phyloP scores from a whole-genome alignment of 495 filamentous ascomycete genomes.

The Hypomontagnella monticulosa region DNA sequence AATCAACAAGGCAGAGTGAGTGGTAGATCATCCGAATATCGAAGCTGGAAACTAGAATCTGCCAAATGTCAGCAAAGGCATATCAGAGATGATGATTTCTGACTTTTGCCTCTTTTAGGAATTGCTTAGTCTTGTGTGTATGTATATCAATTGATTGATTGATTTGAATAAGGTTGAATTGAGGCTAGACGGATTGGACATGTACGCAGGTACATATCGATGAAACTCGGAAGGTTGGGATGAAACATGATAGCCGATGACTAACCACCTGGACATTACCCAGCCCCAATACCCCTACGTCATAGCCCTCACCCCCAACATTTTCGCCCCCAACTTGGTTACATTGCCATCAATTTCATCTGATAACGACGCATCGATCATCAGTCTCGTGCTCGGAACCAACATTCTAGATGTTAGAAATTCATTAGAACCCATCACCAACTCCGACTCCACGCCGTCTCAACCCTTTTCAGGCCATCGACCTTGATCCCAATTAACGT shows the following conservation, averaged over 20 bases:
- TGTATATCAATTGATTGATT: too few relatives aligned
- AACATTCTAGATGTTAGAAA: not conserved
- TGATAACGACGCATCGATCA: not conserved
- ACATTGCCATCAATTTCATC: not conserved
- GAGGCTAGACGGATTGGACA: too few relatives aligned
- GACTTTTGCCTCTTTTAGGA: too few relatives aligned
- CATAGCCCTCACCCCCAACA: not conserved
- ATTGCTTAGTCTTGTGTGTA: too few relatives aligned
- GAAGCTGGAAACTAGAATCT: not conserved
- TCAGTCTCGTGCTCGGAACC: conserved; percentile 5
- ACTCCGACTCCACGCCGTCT: not conserved
- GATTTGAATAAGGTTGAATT: too few relatives aligned
- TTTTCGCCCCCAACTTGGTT: not conserved
- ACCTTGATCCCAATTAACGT: not conserved
- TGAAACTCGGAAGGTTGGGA: too few relatives aligned
- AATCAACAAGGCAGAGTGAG: not conserved
- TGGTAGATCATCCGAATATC: not conserved
- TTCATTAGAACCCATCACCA: too few relatives aligned
- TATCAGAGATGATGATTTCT: too few relatives aligned
- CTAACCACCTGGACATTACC: too few relatives aligned
- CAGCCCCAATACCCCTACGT: not conserved
- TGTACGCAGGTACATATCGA: too few relatives aligned
- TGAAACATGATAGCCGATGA: too few relatives aligned
- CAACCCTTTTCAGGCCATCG: not conserved
- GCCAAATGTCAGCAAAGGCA: too few relatives aligned